Evolutionary conservation across 768 basidiomycete genomes (phyloP), one percentile per base, ranked within the genome.

Genomic region (Tulasnella sp.): DNA sequence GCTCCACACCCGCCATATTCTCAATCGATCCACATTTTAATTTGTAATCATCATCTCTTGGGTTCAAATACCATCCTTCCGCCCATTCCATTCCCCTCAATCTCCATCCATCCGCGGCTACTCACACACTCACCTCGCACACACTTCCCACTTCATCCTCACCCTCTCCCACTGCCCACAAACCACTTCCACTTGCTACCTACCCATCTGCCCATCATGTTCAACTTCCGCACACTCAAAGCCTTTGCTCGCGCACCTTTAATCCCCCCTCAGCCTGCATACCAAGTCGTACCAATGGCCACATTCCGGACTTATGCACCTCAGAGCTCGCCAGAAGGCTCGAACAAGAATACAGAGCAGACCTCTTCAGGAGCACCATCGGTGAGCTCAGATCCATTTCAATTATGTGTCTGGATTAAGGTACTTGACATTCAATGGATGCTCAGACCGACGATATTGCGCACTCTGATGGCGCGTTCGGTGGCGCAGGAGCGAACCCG

Each of bases 401-500:
- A n/a, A n/a, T n/a, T n/a, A n/a, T n/a, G n/a, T n/a, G n/a, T n/a
- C n/a, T n/a, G n/a, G n/a, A n/a, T n/a, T n/a, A n/a, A n/a, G n/a
- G n/a, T n/a, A n/a, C n/a, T n/a, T n/a, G n/a, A n/a, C n/a, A n/a
- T n/a, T n/a, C n/a, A n/a, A n/a, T n/a, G 13, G 9, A 27, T 43
- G 19, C 30, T 23, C 27, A 58, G 56, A 58, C 56, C n/a, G 56
- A 58, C 15, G 44, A 58, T n/a, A 58, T 58, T 2, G 56, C 56
- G 29, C 56, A 58, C 19, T 58, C 56, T 15, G 56, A 58, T n/a
- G 56, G 27, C 23, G 56, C 56, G 21, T 58, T 30, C 30, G 17
- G 8, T 3, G 56, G 56, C 3, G 17, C 42, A 2, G 47, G 47
- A 1, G 11, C 56, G 10, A 58, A 58, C 17, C 56, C 56, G 17